Conservation (phyloP, 2,329 filamentous ascomycete species). For the Cladosporium sp. region DNA sequence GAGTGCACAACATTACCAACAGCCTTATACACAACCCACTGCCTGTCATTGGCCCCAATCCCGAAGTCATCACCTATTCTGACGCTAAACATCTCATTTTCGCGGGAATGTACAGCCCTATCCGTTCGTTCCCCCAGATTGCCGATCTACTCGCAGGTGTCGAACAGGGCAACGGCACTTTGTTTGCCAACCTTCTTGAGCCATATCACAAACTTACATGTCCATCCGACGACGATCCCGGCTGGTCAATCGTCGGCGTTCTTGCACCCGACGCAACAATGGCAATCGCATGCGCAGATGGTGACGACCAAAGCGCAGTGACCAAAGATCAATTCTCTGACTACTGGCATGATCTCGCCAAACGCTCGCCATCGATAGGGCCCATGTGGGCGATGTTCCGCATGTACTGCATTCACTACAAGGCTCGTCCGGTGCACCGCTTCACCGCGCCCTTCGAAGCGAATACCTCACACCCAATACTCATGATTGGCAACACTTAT, state of each 20-base stretch:
- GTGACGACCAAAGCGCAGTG: slow-evolving; percentile 37
- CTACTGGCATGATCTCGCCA: slow-evolving; percentile 39
- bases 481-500: slow-evolving; percentile 37
- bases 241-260: neutral
- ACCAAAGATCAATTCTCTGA: slow-evolving; percentile 34
- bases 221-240: neutral
- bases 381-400: slow-evolving; percentile 43
- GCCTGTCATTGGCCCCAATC: slow-evolving; percentile 37
- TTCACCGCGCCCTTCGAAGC: slow-evolving; percentile 36
- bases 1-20: slow-evolving; percentile 38
- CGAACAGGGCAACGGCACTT: slow-evolving; percentile 37
- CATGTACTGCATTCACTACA: slow-evolving; percentile 45
- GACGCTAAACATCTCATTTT: slow-evolving; percentile 44
- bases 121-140: slow-evolving; percentile 38
- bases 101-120: slow-evolving; percentile 41
- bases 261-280: slow-evolving; percentile 27
- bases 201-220: slow-evolving; percentile 20
- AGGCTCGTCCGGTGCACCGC: slow-evolving; percentile 38
- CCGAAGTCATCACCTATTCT: slow-evolving; percentile 45
- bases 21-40: slow-evolving; percentile 46
- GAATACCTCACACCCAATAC: slow-evolving; percentile 34
- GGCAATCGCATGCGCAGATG: slow-evolving; percentile 46
- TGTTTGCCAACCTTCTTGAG: slow-evolving; percentile 32
- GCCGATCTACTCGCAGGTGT: slow-evolving; percentile 41
- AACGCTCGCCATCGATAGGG: slow-evolving; percentile 39